Evolutionary conservation across 306 rosid genomes (phyloP), one percentile per base, ranked within the genome.

Genomic region (Comarum palustre): DNA sequence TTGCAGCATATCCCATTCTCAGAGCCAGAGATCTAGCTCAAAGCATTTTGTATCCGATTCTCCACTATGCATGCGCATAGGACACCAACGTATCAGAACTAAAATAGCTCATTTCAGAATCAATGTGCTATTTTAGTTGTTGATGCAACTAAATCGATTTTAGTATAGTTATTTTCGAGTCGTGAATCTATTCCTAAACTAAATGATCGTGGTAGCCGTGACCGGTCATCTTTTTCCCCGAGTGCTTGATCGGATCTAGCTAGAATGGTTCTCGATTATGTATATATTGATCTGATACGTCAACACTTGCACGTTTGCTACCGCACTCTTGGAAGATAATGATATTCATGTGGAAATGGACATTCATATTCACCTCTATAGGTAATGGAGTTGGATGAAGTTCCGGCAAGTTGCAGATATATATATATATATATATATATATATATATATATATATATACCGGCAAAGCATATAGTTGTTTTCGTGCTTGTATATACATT

Each of bases 271-370:
- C 5, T 29, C 5, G 8, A 29, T 31, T 15, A 29, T 6, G n/a
- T 59, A 15, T 29, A 61, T 31, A 2, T 29, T 59, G 62, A 25
- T 57, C 66, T 59, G 19, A 59, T 29, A 34, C 66, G 66, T 60
- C 66, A 15, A 50, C 36, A 47, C 20, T n/a, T 29, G 46, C 73
- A 69, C 34, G 24, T 22, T 14, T 20, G 17, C 63, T 38, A 70
- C 31, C 50, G 74, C 50, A 70, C 64, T 70, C 36, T 50, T 69
- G 31, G 62, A 50, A n/a, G 62, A 69, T 50, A 69, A 34, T 32
- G 67, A 51, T 52, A 36, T 51, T 31, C 67, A 61, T 32, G 43
- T 17, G 45, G 67, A 61, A 59, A 61, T 61, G 66, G 43, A 60
- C 43, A 16, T 15, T 16, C 13, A 61, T 9, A 31, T 29, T 13